Percentiles rank a stretch among this genome's conserved stretches.
Evolutionary conservation across 495 filamentous ascomycete genomes (phyloP).

Genomic region (Trichoderma virens): DNA sequence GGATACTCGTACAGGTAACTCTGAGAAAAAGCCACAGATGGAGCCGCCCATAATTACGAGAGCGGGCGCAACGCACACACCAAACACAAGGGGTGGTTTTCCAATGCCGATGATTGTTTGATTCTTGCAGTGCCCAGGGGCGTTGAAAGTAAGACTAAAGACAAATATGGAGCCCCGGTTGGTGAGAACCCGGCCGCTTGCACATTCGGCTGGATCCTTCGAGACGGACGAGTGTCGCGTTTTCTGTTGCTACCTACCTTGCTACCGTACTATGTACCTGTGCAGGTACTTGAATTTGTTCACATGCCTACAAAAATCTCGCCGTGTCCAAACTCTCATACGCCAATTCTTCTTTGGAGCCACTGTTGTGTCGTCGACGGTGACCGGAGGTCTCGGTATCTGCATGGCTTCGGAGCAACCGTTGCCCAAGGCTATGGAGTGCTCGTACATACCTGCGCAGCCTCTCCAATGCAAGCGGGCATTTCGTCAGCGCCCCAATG

Average conservation of each 20-base stretch:
- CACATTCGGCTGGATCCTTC: not conserved
- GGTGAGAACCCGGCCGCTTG: not conserved
- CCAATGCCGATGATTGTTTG: not conserved
- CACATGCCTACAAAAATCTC: not conserved
- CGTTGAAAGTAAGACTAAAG: not conserved
- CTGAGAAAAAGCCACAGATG: not conserved
- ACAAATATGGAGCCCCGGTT: no score
- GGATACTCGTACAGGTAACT: not conserved
- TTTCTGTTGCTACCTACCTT: no score
- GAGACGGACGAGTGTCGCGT: not conserved
- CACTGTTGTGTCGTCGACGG: no score
- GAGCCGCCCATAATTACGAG: constrained; percentile 3
- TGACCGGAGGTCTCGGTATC: not conserved
- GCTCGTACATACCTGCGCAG: not conserved
- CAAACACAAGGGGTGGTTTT: not conserved
- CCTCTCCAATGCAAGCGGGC: not conserved
- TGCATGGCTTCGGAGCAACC: not conserved
- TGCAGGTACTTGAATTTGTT: not conserved
- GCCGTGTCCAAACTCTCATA: not conserved
- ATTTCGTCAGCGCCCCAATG: not conserved
- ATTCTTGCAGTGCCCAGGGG: not conserved
- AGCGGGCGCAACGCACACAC: not conserved
- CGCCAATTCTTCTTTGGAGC: no score
- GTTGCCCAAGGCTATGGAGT: not conserved
- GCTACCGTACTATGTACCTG: no score